These are phyloP conservation scores for Cenchrus fungigraminus DNA, from an alignment of 176 grass and related monocot genomes.

Conservation along the genomic window DNA sequence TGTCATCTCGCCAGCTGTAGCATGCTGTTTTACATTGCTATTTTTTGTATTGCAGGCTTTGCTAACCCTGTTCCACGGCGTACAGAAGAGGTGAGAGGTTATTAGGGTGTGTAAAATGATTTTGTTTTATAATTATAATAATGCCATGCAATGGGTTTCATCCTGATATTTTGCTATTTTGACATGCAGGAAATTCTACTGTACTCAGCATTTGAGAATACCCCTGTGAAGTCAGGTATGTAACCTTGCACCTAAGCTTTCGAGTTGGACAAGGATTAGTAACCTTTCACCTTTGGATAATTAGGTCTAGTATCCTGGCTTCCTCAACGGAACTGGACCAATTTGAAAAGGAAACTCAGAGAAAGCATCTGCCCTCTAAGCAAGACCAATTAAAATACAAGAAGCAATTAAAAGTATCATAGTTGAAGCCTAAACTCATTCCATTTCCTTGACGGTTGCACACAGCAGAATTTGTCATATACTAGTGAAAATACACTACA, in stretches of 20 bases:
- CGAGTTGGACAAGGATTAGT: too few species aligned
- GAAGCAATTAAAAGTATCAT: too few species aligned
- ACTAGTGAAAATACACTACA: too few species aligned
- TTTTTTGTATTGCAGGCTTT: constrained; percentile 47
- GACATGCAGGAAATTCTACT: constrained; percentile 59
- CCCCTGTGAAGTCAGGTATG: constrained; percentile 57
- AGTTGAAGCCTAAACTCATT: too few species aligned
- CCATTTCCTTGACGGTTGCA: too few species aligned
- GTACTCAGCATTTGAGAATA: constrained; percentile 49
- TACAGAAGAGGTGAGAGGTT: constrained; percentile 54
- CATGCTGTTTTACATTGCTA: neutral
- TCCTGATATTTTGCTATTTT: constrained; percentile 31
- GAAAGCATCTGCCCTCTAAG: too few species aligned
- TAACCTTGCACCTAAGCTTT: neutral
- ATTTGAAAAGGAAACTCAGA: too few species aligned
- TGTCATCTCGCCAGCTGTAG: neutral
- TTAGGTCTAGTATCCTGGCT: too few species aligned
- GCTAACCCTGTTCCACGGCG: constrained; percentile 44
- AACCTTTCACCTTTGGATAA: too few species aligned
- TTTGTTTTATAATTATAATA: neutral
- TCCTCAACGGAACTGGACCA: too few species aligned
- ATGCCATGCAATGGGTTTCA: neutral
- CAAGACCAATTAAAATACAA: too few species aligned
- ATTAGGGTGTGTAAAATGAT: neutral
- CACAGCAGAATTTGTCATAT: too few species aligned